Conservation (phyloP, 108 stramenopile genomes). For the Skeletonema potamos region DNA sequence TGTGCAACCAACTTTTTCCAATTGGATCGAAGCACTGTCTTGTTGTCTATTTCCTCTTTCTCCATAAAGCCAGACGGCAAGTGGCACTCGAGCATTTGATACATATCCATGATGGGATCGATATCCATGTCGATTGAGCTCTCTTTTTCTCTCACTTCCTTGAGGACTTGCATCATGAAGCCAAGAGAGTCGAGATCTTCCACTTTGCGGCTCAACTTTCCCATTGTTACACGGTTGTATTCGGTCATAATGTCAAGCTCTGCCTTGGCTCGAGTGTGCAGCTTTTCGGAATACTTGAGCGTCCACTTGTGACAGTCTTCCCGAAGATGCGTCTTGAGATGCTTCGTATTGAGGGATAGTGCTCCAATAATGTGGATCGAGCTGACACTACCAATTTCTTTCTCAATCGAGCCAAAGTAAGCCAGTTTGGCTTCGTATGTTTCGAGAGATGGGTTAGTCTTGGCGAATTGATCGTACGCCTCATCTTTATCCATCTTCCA, state of each 20-base stretch:
- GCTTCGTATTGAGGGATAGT: conserved; percentile 77
- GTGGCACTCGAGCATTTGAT: conserved; percentile 87
- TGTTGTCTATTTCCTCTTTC: conserved; percentile 91
- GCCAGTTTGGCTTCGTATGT: conserved; percentile 74
- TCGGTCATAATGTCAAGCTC: conserved; percentile 78
- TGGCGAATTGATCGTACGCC: conserved; percentile 73
- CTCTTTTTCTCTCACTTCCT: conserved; percentile 65
- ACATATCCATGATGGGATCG: conserved; percentile 89
- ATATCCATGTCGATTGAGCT: conserved; percentile 72
- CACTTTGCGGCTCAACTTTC: conserved; percentile 58
- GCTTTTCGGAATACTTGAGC: conserved; percentile 57
- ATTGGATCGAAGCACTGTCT: conserved; percentile 79
- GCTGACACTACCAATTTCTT: conserved; percentile 68
- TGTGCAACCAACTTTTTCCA: conserved; percentile 87
- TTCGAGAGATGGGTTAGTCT: conserved; percentile 72
- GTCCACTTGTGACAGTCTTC: conserved; percentile 83
- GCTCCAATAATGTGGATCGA: conserved; percentile 89
- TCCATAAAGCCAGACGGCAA: conserved; percentile 88
- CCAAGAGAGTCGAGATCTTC: conserved; percentile 81
- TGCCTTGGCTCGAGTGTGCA: conserved; percentile 43
- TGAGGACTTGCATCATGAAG: conserved; percentile 82
- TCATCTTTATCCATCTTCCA: conserved; percentile 88
- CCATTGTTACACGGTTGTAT: conserved; percentile 71
- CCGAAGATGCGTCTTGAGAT: conserved; percentile 70
- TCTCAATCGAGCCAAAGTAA: conserved; percentile 60